Percentiles rank a stretch among this genome's conserved stretches.
Conservation (phyloP, 2,329 filamentous ascomycete genomes). For the Aureobasidium sp. region DNA sequence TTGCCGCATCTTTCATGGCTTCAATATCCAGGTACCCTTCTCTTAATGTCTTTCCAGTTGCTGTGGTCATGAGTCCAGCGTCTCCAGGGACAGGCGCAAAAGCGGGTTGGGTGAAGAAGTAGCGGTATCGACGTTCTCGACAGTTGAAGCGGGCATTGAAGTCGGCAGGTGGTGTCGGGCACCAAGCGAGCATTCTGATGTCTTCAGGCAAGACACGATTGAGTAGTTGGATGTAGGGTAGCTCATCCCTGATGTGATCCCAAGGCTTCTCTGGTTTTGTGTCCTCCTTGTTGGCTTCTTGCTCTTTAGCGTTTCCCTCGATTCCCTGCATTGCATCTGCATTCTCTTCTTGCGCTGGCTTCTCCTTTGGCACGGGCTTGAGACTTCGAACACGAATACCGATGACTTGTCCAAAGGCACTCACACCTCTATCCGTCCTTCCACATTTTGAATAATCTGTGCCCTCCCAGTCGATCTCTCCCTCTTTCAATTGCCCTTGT, state of each 20-base stretch:
- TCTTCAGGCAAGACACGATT: constrained; percentile 84
- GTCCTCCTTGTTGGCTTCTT: neutral
- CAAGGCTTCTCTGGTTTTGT: constrained; percentile 32
- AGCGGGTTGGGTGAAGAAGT: constrained; percentile 95
- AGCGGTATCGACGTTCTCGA: constrained; percentile 82
- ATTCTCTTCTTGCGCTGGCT: constrained; percentile 16
- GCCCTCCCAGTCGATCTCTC: constrained; percentile 66
- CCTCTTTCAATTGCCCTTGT: constrained; percentile 29
- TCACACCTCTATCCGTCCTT: constrained; percentile 85
- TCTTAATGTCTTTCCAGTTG: constrained; percentile 24
- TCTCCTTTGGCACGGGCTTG: constrained; percentile 41
- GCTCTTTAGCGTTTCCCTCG: constrained; percentile 14
- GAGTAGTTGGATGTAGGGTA: constrained; percentile 74
- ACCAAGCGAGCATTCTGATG: constrained; percentile 90
- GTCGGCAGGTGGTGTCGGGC: constrained; percentile 65
- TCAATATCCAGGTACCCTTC: constrained; percentile 81
- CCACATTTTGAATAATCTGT: constrained; percentile 95
- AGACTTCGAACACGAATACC: constrained; percentile 76
- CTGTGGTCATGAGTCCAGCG: constrained; percentile 22
- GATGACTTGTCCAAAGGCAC: constrained; percentile 94
- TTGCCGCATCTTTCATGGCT: constrained; percentile 77
- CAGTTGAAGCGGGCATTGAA: constrained; percentile 94
- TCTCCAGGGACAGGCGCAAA: constrained; percentile 58
- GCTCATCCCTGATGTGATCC: constrained; percentile 69
- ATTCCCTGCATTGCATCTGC: constrained; percentile 17